phyloP scores from a whole-genome alignment of 106 monocot genomes.

The Gastrodia elata region DNA sequence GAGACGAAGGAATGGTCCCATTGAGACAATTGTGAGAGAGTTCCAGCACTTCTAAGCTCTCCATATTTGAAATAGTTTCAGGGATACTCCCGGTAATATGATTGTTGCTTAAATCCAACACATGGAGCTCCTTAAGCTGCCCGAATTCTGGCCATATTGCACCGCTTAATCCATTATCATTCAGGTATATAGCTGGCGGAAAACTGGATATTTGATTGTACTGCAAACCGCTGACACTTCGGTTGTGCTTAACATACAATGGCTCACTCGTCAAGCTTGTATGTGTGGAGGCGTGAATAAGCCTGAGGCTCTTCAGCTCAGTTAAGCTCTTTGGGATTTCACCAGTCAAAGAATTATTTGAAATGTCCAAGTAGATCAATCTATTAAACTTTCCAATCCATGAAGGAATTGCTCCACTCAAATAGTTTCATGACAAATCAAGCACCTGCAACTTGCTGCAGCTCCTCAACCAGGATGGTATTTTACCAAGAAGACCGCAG shows the following conservation, averaged over 20 bases:
- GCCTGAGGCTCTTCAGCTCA: slow-evolving; percentile 39
- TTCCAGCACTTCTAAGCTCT: slow-evolving; percentile 56
- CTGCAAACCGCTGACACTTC: slow-evolving; percentile 37
- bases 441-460: slow-evolving; percentile 51
- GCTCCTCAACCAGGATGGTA: slow-evolving; percentile 41
- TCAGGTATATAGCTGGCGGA: slow-evolving; percentile 51
- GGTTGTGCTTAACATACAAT: slow-evolving; percentile 47
- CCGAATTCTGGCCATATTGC: slow-evolving; percentile 64
- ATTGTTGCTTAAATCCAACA: slow-evolving; percentile 63
- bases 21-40: slow-evolving; percentile 44
- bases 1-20: slow-evolving; percentile 49
- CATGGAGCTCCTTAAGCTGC: slow-evolving; percentile 53
- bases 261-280: slow-evolving; percentile 22
- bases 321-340: slow-evolving; percentile 54
- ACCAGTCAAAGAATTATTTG: slow-evolving; percentile 62
- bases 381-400: slow-evolving; percentile 44
- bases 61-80: slow-evolving; percentile 40
- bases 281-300: background rate
- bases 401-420: slow-evolving; percentile 42
- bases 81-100: slow-evolving; percentile 48
- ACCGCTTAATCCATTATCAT: slow-evolving; percentile 48
- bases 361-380: slow-evolving; percentile 61
- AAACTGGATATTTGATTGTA: slow-evolving; percentile 66
- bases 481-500: slow-evolving; percentile 40
- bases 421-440: slow-evolving; percentile 67